A percentile compares a stretch with the other conserved stretches of the same genome.
These are phyloP conservation scores for Salvia sclarea DNA, from an alignment of 305 asterid genomes.

Conservation along the genomic window DNA sequence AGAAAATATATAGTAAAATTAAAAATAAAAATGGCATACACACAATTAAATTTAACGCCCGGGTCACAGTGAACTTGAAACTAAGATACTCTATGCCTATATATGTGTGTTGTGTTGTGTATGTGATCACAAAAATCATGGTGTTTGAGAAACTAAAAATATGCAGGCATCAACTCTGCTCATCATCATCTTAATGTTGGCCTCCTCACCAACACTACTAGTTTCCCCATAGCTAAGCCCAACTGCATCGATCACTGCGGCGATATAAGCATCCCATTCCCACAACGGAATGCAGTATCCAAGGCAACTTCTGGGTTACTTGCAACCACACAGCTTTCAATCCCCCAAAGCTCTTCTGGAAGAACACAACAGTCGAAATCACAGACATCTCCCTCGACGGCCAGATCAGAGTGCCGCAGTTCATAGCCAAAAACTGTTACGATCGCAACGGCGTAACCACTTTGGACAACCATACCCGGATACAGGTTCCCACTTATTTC, in stretches of 20 bases:
- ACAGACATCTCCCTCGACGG: constrained; percentile 40
- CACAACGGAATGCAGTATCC: constrained; percentile 13
- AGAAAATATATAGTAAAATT: no score
- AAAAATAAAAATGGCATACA: no score
- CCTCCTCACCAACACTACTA: not conserved
- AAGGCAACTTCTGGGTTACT: constrained; percentile 16
- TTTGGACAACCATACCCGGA: no score
- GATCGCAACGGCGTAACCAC: not conserved
- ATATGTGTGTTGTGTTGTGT: no score
- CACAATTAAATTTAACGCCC: no score
- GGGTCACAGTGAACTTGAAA: no score
- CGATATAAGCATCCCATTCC: constrained; percentile 35
- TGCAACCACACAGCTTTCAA: constrained; percentile 29
- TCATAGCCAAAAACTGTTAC: constrained; percentile 24
- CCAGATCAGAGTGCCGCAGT: constrained; percentile 32
- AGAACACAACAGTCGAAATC: not conserved
- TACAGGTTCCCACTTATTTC: accelerated
- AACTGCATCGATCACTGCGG: no score
- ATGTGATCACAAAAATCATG: no score
- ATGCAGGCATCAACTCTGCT: not conserved
- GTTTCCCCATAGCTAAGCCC: not conserved
- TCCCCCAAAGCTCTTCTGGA: constrained; percentile 30
- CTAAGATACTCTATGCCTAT: no score
- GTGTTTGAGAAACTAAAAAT: not conserved
- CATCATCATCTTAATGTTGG: not conserved